Percentiles rank a stretch among this genome's conserved stretches.
These are phyloP conservation scores for Penicillium pancosmium DNA, from an alignment of 495 filamentous ascomycete genomes.

Conservation along the genomic window DNA sequence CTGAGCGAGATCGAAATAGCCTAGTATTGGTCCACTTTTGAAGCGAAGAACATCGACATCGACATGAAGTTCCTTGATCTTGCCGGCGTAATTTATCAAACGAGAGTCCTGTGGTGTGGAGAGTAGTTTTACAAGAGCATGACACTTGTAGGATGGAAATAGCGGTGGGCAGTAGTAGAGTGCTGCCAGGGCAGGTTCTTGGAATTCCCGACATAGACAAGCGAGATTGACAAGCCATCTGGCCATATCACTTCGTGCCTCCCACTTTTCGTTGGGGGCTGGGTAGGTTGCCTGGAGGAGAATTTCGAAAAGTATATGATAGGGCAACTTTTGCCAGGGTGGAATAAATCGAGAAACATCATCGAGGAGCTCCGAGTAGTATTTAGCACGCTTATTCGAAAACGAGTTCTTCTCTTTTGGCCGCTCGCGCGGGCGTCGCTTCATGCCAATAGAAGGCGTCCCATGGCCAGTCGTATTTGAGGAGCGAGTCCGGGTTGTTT, in stretches of 20 bases:
- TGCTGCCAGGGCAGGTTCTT: slow-evolving; percentile 73
- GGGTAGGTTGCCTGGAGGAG: slow-evolving; percentile 68
- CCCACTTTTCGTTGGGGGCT: slow-evolving; percentile 51
- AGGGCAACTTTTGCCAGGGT: slow-evolving; percentile 71
- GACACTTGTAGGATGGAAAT: slow-evolving; percentile 49
- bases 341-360: slow-evolving; percentile 53
- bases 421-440: neutral
- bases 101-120: slow-evolving; percentile 40
- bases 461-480: neutral
- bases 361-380: slow-evolving; percentile 15
- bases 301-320: slow-evolving; percentile 69
- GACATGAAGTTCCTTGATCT: slow-evolving; percentile 69
- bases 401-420: slow-evolving; percentile 1
- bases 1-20: slow-evolving; percentile 49
- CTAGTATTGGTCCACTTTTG: slow-evolving; percentile 47
- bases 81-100: slow-evolving; percentile 61
- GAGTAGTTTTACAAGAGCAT: slow-evolving; percentile 53
- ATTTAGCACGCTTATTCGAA: slow-evolving; percentile 34
- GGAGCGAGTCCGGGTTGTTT: neutral
- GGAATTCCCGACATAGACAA: slow-evolving; percentile 63
- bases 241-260: slow-evolving; percentile 43
- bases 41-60: slow-evolving; percentile 57
- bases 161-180: slow-evolving; percentile 73
- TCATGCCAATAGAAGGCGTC: neutral
- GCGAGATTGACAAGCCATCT: slow-evolving; percentile 65